Evolutionary conservation across 352 stramenopile species (phyloP).

Genomic region (Pythium oligandrum): DNA sequence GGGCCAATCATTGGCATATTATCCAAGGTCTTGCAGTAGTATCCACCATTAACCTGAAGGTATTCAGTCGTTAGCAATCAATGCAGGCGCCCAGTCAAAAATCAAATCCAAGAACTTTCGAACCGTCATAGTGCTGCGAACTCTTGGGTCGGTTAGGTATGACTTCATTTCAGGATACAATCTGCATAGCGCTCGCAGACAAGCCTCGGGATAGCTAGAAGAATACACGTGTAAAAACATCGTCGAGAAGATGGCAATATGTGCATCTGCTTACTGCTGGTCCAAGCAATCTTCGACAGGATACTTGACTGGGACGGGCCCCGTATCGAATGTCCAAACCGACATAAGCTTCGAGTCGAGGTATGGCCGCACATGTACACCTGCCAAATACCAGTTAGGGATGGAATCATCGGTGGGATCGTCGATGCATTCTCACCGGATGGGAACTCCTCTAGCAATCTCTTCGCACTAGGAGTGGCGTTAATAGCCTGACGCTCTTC

Average conservation of each 20-base stretch:
- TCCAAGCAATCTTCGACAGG: constrained; percentile 63
- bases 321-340: constrained; percentile 76
- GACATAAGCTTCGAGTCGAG: constrained; percentile 56
- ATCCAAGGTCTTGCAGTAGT: constrained; percentile 80
- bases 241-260: no score
- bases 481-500: constrained; percentile 40
- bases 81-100: not conserved
- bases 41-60: constrained; percentile 54
- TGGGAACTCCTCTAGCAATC: constrained; percentile 56
- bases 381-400: constrained; percentile 9
- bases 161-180: constrained; percentile 62
- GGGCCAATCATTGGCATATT: constrained; percentile 70
- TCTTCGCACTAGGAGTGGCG: constrained; percentile 26
- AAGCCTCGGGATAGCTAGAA: constrained; percentile 66
- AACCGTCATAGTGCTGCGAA: constrained; percentile 57
- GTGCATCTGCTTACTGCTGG: constrained; percentile 24
- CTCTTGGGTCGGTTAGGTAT: constrained; percentile 50
- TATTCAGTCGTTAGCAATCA: not conserved
- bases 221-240: not conserved
- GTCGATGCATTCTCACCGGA: constrained; percentile 17
- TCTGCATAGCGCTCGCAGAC: constrained; percentile 45
- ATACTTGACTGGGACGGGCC: constrained; percentile 52
- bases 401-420: no score
- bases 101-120: constrained; percentile 1
- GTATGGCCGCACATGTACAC: constrained; percentile 69